Percentiles rank a stretch among this genome's conserved stretches.
Conservation (phyloP, 2,329 filamentous ascomycete genomes). For the Xylaria sp. region DNA sequence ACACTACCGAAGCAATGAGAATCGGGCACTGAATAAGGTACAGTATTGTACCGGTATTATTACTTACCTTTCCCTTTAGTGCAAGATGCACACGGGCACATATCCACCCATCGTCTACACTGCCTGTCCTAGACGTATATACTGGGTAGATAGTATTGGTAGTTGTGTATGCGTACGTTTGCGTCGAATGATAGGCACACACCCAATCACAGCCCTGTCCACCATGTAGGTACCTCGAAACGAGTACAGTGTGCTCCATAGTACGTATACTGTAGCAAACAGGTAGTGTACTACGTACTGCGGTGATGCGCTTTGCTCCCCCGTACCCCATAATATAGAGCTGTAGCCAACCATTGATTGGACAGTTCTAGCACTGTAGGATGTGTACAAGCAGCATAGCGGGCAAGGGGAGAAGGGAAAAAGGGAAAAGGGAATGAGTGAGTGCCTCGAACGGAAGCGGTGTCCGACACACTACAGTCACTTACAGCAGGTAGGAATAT, state of each 20-base stretch:
- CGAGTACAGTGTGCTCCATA: background rate
- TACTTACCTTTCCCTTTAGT: background rate
- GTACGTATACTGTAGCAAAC: background rate
- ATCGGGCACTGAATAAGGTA: conserved; percentile 1
- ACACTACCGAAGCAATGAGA: conserved; percentile 3
- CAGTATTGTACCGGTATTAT: background rate
- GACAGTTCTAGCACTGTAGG: background rate
- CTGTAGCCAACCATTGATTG: background rate
- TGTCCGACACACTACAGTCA: background rate
- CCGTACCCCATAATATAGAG: background rate
- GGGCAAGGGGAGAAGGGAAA: background rate
- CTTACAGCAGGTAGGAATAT: background rate
- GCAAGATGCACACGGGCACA: background rate
- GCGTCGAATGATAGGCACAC: conserved; percentile 23
- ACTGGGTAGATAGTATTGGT: background rate
- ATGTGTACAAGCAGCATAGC: background rate
- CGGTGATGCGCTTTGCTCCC: conserved; percentile 5
- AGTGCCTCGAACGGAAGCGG: conserved; percentile 7
- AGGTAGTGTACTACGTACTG: background rate
- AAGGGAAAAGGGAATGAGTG: conserved; percentile 7
- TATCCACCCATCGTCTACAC: background rate
- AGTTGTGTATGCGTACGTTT: no score
- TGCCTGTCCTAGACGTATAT: no score
- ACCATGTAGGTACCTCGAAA: background rate
- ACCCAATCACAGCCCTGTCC: conserved; percentile 17